Evolutionary conservation across 805 yeast species (phyloP), one percentile per base, ranked within the genome.

Genomic region (Yamadazyma tumulicola): DNA sequence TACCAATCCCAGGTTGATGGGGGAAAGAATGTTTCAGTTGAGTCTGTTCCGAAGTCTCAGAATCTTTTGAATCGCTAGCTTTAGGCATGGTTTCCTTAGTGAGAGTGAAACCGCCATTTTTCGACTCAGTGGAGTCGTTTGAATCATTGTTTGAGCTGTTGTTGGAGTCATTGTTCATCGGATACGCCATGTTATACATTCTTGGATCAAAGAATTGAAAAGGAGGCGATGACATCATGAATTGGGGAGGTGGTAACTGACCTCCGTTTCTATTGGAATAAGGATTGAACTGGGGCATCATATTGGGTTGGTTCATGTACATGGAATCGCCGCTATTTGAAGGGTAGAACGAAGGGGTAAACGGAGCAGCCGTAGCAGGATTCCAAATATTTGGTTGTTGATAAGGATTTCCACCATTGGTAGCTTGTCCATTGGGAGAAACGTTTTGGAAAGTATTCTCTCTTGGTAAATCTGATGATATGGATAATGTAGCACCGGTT

Each of bases 311-410:
- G 17, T 29, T 21, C 11, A 9, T 31, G 11, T 20, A 19, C 7
- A 26, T 12, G 21, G 23, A 24, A 4, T 20, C 25, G 20, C 22
- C 23, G 13, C 14, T 14, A 18, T 27, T 19, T 3, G 24, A 18
- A 17, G 48, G 59, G 17, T 29, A 29, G 14, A 35, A 38, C 19
- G 44, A 26, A 15, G 85, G 85, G 10, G 74, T 74, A 50, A 79
- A 79, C 1, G 81, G 60, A 7, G 77, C 58, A 4, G 83, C 79
- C 13, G 79, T 61, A 5, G 81, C 83, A 0, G 84, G 83, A 52
- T 78, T 77, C 85, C 85, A 80, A 45, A 77, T 74, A 47, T 63
- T 72, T 6, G 49, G 45, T 9, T 28, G 21, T 38, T 13, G 26
- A 16, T 1, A 21, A 10, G n/a, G 7, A 10, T 17, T 34, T 10